phyloP scores from a whole-genome alignment of 352 stramenopile species.

The Phytophthora chlamydospora region DNA sequence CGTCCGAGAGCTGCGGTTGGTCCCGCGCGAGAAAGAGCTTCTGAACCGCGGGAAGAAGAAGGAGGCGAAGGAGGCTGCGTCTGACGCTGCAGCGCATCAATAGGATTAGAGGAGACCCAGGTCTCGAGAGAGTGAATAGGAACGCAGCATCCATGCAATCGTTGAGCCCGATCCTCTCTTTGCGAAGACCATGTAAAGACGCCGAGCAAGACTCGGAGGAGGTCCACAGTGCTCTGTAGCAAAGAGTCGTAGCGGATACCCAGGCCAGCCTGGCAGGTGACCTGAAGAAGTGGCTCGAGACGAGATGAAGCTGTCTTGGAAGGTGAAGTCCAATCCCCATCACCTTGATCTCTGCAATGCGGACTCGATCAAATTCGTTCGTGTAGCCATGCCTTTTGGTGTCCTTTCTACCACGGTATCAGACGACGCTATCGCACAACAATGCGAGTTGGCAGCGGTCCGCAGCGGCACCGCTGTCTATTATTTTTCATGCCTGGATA shows the following conservation, averaged over 20 bases:
- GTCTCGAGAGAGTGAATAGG: conserved; percentile 18
- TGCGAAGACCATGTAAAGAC: conserved; percentile 25
- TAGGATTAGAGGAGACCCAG: conserved; percentile 33
- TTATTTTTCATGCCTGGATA: conserved; percentile 22
- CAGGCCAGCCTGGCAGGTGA: no score
- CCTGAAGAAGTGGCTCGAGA: no score
- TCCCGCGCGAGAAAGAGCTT: conserved; percentile 78
- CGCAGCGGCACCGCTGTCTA: conserved; percentile 13
- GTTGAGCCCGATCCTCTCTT: conserved; percentile 24
- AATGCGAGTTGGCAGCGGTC: not conserved
- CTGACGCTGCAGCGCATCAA: conserved; percentile 14
- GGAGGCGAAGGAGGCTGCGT: conserved; percentile 9
- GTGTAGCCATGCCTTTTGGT: conserved; percentile 27
- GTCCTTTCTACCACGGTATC: conserved; percentile 17
- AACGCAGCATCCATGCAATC: conserved; percentile 18
- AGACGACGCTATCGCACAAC: not conserved
- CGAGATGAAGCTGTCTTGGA: no score
- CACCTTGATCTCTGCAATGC: not conserved
- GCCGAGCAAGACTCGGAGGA: not conserved
- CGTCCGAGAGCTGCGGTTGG: conserved; percentile 79
- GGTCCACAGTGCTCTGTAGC: no score
- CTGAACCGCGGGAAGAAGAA: conserved; percentile 41
- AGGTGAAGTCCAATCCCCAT: no score
- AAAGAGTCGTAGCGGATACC: no score
- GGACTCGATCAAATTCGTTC: conserved; percentile 19